Base-by-base conservation (phyloP, 73 alveolate genomes). In the Paramecium octaurelia region DNA sequence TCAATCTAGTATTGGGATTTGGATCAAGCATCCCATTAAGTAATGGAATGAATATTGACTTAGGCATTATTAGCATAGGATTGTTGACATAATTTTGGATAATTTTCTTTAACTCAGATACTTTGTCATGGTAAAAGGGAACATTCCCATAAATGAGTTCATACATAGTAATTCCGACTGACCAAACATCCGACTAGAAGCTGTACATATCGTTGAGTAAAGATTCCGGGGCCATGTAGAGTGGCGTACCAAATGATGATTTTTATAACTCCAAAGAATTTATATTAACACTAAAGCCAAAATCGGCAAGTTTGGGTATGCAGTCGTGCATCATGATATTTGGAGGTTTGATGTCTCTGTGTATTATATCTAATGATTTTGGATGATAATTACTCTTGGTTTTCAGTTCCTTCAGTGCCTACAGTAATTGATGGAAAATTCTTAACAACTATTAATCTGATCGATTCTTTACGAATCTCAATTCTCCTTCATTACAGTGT, bases 301-400 rank as follows among this genome's bases (percentile, higher is more conserved):
- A 68, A 68, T 68, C 84, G 27, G 84, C 84, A 14, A 34, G 92
- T 57, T 73, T 94, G 70, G n/a, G 91, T 38, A n/a, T 86, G 38
- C 23, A 59, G 83, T 29, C 77, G 16, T 40, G 86, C 88, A 54
- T 86, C 94, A 94, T 86, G 16, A 94, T 92, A 59, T 94, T 94
- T 23, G 36, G 68, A 18, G 97, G 97, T 64, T 94, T 94, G 6
- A 94, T 27, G 59, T 94, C 97, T 59, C 97, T 58, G 46, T 94
- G 97, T 14, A 75, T 44, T 21, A 75, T 75, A 21, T 44, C 88
- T 75, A 75, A n/a, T 18, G 12, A 27, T 43, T 70, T 20, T 6
- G 71, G 12, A 36, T n/a, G 0, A 89, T 36, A 70, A 44, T 43
- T 83, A 31, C 94, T 54, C n/a, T 89, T 89, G 2, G 21, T 43